These are phyloP conservation scores for Trapa bicornis DNA, from an alignment of 345 rosid genomes.

Conservation along the genomic window DNA sequence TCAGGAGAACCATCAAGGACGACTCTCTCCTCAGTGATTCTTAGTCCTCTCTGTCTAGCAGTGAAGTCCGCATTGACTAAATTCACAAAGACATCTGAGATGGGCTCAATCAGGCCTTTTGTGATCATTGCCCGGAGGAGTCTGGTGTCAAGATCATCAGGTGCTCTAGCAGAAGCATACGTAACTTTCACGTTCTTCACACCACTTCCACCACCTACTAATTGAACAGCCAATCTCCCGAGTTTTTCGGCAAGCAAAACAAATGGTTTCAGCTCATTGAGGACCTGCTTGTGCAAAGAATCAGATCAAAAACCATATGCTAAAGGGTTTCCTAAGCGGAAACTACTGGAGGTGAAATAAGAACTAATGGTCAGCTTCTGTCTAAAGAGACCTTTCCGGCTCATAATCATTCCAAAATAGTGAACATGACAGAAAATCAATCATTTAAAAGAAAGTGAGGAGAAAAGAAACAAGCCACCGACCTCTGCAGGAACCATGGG, in stretches of 20 bases:
- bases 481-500: conserved; percentile 95
- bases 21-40: conserved; percentile 57
- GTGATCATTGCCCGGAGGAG: conserved; percentile 71
- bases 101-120: conserved; percentile 70
- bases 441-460: background rate
- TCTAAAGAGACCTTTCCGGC: background rate
- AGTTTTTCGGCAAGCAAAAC: conserved; percentile 64
- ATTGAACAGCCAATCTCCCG: conserved; percentile 74
- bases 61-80: conserved; percentile 72
- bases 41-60: conserved; percentile 68
- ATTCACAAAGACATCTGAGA: conserved; percentile 58
- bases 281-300: conserved; percentile 29
- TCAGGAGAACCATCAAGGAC: conserved; percentile 57
- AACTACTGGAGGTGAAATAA: too few relatives aligned
- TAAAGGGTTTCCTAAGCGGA: background rate
- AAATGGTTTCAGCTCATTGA: conserved; percentile 68
- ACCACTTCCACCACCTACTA: conserved; percentile 86
- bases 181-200: conserved; percentile 64
- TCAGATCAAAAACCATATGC: background rate
- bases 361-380: too few relatives aligned
- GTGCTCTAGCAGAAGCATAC: conserved; percentile 66
- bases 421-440: background rate
- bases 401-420: background rate
- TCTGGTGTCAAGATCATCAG: conserved; percentile 80
- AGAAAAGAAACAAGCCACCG: background rate